Evolutionary conservation across 2,329 filamentous ascomycete genomes (phyloP).

Genomic region (Aspergillus versicolor): DNA sequence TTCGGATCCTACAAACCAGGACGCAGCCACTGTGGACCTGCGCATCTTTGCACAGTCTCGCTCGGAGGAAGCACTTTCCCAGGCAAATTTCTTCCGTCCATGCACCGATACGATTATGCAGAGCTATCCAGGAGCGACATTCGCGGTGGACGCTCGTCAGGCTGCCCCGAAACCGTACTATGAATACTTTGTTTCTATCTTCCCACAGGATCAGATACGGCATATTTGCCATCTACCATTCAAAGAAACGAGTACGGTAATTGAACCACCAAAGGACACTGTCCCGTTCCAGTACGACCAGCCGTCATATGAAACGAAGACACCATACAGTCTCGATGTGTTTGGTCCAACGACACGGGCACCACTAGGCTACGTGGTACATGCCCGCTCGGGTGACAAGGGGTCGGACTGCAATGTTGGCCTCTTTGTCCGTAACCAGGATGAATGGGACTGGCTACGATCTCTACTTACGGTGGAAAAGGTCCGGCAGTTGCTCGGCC

Average conservation of each 20-base stretch:
- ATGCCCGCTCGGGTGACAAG: slow-evolving; percentile 46
- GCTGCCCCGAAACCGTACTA: slow-evolving; percentile 16
- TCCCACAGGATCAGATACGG: slow-evolving; percentile 15
- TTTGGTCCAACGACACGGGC: slow-evolving; percentile 28
- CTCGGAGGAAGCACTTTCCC: slow-evolving; percentile 25
- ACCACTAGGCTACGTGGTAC: slow-evolving; percentile 36
- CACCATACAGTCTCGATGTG: slow-evolving; percentile 9
- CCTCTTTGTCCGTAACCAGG: slow-evolving; percentile 43
- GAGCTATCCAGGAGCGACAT: slow-evolving; percentile 26
- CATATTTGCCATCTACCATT: slow-evolving; percentile 16
- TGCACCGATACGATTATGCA: slow-evolving; percentile 27
- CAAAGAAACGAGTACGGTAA: neutral
- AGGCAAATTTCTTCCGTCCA: slow-evolving; percentile 21
- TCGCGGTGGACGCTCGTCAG: slow-evolving; percentile 17
- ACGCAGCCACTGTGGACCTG: slow-evolving; percentile 26
- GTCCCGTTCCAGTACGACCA: slow-evolving; percentile 12
- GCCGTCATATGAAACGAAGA: slow-evolving; percentile 10
- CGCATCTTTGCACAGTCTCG: slow-evolving; percentile 43
- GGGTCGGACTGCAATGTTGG: slow-evolving; percentile 47
- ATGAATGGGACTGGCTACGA: slow-evolving; percentile 47
- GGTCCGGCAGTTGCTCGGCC: slow-evolving; percentile 19
- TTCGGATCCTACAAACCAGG: slow-evolving; percentile 31
- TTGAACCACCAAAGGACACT: slow-evolving; percentile 1
- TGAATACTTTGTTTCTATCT: slow-evolving; percentile 20
- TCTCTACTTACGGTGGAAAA: slow-evolving; percentile 11